Conservation (phyloP, 2,329 filamentous ascomycete species). For the Clarireedia sp. region DNA sequence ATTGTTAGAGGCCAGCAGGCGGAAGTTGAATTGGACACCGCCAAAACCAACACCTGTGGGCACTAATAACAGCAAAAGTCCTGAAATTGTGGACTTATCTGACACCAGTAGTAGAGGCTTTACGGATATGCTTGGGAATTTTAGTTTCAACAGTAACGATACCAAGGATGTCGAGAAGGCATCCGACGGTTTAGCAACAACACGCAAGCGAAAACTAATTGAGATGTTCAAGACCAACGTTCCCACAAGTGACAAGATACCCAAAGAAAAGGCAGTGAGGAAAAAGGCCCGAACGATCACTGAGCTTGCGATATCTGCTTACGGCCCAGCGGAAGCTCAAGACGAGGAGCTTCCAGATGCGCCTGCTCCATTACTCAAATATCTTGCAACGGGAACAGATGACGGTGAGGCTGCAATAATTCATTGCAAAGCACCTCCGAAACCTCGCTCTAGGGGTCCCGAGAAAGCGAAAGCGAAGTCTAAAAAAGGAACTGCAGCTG, state of each 20-base stretch:
- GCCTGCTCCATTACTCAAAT: constrained; percentile 38
- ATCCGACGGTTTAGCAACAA: constrained; percentile 9
- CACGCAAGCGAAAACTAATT: constrained; percentile 50
- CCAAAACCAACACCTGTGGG: constrained; percentile 35
- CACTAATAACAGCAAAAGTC: background rate
- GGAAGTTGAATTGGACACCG: constrained; percentile 62
- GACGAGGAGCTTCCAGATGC: constrained; percentile 25
- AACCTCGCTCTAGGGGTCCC: constrained; percentile 20
- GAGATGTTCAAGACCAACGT: constrained; percentile 39
- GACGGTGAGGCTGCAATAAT: constrained; percentile 7
- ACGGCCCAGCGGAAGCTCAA: constrained; percentile 35
- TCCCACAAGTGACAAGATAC: background rate
- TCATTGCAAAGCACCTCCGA: constrained; percentile 21
- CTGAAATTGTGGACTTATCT: background rate
- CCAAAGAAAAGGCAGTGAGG: constrained; percentile 31
- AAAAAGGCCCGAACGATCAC: constrained; percentile 75
- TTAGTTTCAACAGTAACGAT: constrained; percentile 31
- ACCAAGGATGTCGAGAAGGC: constrained; percentile 9
- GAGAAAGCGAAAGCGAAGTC: constrained; percentile 28
- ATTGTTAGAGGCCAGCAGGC: constrained; percentile 38
- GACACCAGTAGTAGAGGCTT: constrained; percentile 23
- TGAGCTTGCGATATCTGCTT: constrained; percentile 65
- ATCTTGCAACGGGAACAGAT: constrained; percentile 31
- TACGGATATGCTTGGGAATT: constrained; percentile 33
- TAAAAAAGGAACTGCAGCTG: constrained; percentile 31